A percentile compares a stretch with the other conserved stretches of the same genome.
Evolutionary conservation across 805 yeast species (phyloP).

Genomic region (Wickerhamiella hasegawae): DNA sequence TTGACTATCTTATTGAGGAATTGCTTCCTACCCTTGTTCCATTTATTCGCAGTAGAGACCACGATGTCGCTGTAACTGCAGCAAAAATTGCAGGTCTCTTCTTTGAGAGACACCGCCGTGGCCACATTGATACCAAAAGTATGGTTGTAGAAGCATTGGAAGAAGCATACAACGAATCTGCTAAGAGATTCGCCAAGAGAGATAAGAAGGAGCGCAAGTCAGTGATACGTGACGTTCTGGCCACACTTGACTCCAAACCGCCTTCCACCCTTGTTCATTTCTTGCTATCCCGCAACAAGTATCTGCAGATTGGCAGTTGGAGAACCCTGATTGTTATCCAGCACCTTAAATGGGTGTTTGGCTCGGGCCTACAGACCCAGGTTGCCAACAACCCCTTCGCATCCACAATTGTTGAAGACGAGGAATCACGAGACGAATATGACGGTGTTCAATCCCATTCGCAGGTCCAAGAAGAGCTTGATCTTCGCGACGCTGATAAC

Average conservation of each 20-base stretch:
- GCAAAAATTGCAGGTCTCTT: conserved; percentile 40
- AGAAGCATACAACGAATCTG: conserved; percentile 31
- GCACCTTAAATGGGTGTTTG: conserved; percentile 23
- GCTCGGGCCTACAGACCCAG: conserved; percentile 22
- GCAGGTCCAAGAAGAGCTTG: neutral
- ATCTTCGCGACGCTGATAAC: conserved; percentile 1
- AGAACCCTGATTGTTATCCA: conserved; percentile 19
- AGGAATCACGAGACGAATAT: neutral
- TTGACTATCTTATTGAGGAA: conserved; percentile 20
- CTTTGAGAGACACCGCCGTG: conserved; percentile 29
- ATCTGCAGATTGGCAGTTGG: conserved; percentile 21
- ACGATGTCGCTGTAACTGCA: conserved; percentile 37
- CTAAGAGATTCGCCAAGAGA: conserved; percentile 43
- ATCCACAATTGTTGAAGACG: neutral
- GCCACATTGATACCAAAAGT: neutral
- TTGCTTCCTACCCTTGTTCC: conserved; percentile 28
- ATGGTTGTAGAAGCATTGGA: conserved; percentile 26
- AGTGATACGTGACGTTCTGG: conserved; percentile 6
- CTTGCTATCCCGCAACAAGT: conserved; percentile 13
- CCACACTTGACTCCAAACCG: conserved; percentile 1
- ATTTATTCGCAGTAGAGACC: conserved; percentile 28
- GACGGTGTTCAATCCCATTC: neutral
- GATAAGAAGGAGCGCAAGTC: conserved; percentile 42
- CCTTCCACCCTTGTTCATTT: conserved; percentile 14
- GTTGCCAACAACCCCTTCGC: conserved; percentile 20